Base-by-base conservation (phyloP, 23 red algal genomes). In the Gracilariopsis chorda region DNA sequence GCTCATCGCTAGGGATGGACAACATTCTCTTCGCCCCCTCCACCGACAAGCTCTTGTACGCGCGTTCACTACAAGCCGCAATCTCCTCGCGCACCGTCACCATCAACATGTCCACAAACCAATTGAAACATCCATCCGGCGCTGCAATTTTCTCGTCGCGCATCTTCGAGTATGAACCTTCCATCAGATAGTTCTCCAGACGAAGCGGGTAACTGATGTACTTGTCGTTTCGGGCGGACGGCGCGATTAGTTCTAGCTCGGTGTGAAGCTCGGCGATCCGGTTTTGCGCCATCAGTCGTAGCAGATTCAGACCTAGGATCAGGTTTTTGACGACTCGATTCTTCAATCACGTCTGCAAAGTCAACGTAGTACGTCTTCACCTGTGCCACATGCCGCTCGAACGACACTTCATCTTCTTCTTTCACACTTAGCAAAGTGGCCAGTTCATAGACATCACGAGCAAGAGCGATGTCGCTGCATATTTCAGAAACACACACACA, bases 231-330 rank as follows among this genome's bases (percentile, higher is more conserved):
- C 83, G 87, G 27, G 88, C 73, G 10, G 80, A 76, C 36, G 51
- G 45, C 24, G 94, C 90, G 37, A 99, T 43, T 33, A 99, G 72
- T 74, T 99, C 97, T 19, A 99, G 37, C 51, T 99, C 97, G 7
- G 93, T 95, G 84, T 99, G 97, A 48, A 95, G 96, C 85, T 99
- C 94, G 4, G 90, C 97, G 19, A 99, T 90, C 10, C 94, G 90
- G 43, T 99, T 99, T 49, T 99, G 90, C 4, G 97, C 94, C 29
- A 99, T 65, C 36, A 96, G 84, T 24, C 90, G 88, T 87, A 99
- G 84, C 41, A 99, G 78, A 60, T 96, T 96, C 35, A 99, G 83
- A 14, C 83, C 93, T 51, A 99, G 57, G 56, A 99, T 60, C 40
- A 93, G 70, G 85, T 87, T 92, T n/a, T 62, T 86, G 72, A 21